A percentile compares a stretch with the other conserved stretches of the same genome.
Conservation (phyloP, 495 filamentous ascomycete genomes). For the Aspergillus baeticus region DNA sequence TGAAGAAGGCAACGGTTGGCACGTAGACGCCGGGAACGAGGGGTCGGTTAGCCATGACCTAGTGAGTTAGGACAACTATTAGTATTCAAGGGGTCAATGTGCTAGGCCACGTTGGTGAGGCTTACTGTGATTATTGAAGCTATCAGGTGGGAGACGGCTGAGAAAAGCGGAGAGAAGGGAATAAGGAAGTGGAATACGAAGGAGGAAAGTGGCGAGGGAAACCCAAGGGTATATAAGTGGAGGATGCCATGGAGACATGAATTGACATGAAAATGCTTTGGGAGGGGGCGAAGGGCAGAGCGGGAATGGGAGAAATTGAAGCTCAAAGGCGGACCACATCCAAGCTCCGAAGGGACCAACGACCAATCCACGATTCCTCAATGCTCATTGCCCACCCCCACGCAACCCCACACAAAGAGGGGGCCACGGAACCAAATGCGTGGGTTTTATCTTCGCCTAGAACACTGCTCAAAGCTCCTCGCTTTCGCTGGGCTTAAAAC, state of each 20-base stretch:
- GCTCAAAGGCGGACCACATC: neutral
- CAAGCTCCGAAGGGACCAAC: neutral
- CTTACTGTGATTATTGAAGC: conserved; percentile 11
- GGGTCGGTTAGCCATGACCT: conserved; percentile 21
- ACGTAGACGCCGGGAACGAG: conserved; percentile 61
- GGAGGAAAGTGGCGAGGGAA: neutral
- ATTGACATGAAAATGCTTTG: neutral
- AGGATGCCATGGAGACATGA: conserved; percentile 3
- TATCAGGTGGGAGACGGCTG: neutral
- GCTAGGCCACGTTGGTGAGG: neutral
- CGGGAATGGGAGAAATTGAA: neutral
- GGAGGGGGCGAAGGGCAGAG: neutral
- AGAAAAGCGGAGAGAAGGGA: conserved; percentile 1
- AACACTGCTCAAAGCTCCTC: neutral
- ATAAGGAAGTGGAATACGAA: neutral
- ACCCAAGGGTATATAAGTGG: conserved; percentile 3
- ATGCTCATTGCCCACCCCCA: conserved; percentile 5
- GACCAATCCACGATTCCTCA: neutral
- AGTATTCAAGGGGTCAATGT: no score
- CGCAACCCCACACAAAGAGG: conserved; percentile 17
- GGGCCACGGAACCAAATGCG: neutral
- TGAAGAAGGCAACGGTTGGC: conserved; percentile 70
- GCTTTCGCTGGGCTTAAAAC: neutral
- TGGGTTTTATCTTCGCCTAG: neutral
- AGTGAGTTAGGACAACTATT: neutral